Percentiles rank a stretch among this genome's conserved stretches.
phyloP scores from a whole-genome alignment of 306 rosid species.

The Gleditsia sinensis region DNA sequence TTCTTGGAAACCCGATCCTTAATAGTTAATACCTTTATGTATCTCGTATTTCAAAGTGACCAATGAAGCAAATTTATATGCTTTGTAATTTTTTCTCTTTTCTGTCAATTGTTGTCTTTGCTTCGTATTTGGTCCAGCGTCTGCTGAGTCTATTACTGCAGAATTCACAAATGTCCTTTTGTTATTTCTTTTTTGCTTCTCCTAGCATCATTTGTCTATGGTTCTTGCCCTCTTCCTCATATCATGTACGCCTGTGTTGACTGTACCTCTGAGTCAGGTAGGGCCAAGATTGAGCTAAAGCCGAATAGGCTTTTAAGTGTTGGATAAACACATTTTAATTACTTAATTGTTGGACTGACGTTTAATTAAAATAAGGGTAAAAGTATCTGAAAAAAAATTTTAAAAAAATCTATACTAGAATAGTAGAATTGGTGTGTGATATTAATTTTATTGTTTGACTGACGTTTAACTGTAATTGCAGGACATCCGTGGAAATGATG shows the following conservation, averaged over 20 bases:
- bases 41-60: neutral
- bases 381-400: too few species aligned
- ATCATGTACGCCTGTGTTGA: neutral
- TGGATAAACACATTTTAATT: too few species aligned
- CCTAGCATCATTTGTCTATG: neutral
- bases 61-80: neutral
- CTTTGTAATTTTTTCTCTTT: too few species aligned
- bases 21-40: neutral
- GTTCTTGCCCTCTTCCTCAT: too few species aligned
- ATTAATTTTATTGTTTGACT: too few species aligned
- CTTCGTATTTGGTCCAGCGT: neutral
- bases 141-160: neutral
- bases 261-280: too few species aligned
- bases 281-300: too few species aligned
- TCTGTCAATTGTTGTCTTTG: neutral
- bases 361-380: too few species aligned
- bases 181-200: neutral
- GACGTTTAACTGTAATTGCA: conserved; percentile 48
- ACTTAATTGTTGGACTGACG: neutral
- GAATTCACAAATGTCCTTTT: neutral
- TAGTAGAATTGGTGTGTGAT: too few species aligned
- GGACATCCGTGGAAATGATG: conserved; percentile 85
- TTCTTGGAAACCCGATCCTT: neutral
- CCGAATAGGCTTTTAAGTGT: neutral
- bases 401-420: too few species aligned